Conservation (phyloP, 768 basidiomycete species). For the Filobasidium wieringae region DNA sequence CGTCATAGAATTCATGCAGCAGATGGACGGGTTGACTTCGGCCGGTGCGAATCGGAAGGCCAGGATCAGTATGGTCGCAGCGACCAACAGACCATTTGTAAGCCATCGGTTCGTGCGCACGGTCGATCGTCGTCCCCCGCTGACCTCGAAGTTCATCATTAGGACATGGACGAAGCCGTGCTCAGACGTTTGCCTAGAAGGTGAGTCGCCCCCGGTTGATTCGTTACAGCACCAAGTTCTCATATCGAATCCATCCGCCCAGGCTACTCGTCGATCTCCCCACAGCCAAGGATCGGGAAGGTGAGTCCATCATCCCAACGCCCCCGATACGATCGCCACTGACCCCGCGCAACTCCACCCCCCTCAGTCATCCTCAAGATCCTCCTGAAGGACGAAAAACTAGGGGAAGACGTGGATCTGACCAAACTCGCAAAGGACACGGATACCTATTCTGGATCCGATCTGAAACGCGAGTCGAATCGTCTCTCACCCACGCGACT, state of each 20-base stretch:
- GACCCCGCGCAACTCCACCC: not conserved
- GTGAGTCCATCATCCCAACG: constrained; percentile 41
- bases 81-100: constrained; percentile 57
- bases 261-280: constrained; percentile 78
- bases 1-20: constrained; percentile 41
- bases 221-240: not conserved
- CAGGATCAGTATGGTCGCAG: constrained; percentile 80
- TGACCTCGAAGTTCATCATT: not conserved
- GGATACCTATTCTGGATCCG: constrained; percentile 75
- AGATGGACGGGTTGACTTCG: constrained; percentile 73
- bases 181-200: constrained; percentile 70
- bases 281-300: constrained; percentile 70
- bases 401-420: constrained; percentile 39
- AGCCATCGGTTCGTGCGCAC: not conserved
- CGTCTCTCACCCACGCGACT: not conserved
- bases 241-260: not conserved
- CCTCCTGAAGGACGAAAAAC: constrained; percentile 63
- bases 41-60: constrained; percentile 60
- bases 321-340: not conserved
- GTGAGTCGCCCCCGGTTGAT: not conserved
- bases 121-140: not conserved
- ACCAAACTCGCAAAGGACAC: constrained; percentile 26
- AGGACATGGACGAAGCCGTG: constrained; percentile 58
- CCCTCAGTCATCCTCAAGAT: constrained; percentile 71
- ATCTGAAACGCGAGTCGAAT: constrained; percentile 69